These are phyloP conservation scores for Lathyrus oleraceus DNA, from an alignment of 306 rosid species.

Conservation along the genomic window DNA sequence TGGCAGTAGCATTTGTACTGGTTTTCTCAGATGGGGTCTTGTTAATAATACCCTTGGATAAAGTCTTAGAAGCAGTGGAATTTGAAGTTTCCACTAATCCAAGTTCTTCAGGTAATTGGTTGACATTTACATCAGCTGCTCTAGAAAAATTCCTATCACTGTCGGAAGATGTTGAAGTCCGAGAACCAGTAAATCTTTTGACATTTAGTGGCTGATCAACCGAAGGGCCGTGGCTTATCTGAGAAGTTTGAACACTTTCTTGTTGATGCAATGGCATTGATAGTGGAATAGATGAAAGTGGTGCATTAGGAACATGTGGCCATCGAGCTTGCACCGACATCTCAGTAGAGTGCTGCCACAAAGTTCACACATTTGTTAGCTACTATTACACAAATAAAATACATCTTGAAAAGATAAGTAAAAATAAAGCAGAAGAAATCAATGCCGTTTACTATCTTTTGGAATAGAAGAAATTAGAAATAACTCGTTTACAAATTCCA, in stretches of 20 bases:
- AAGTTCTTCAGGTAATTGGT: conserved; percentile 78
- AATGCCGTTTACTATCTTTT: background rate
- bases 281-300: conserved; percentile 62
- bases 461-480: background rate
- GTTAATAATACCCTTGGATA: conserved; percentile 38
- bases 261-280: conserved; percentile 77
- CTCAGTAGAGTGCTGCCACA: conserved; percentile 75
- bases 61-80: conserved; percentile 48
- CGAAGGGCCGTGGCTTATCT: conserved; percentile 58
- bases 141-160: conserved; percentile 57
- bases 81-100: conserved; percentile 63
- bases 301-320: conserved; percentile 70
- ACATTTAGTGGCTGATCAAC: conserved; percentile 56
- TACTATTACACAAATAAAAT: conserved; percentile 17
- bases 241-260: conserved; percentile 59
- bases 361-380: conserved; percentile 30
- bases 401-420: conserved; percentile 2
- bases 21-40: conserved; percentile 46
- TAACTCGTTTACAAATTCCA: conserved; percentile 6
- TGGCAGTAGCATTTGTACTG: conserved; percentile 44
- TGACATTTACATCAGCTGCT: conserved; percentile 54
- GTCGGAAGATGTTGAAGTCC: conserved; percentile 56
- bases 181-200: conserved; percentile 59
- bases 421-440: background rate
- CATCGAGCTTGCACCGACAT: conserved; percentile 82